Percentiles rank a stretch among this genome's conserved stretches.
phyloP scores from a whole-genome alignment of 2,329 filamentous ascomycete genomes.

The Tolypocladium pustulatum region DNA sequence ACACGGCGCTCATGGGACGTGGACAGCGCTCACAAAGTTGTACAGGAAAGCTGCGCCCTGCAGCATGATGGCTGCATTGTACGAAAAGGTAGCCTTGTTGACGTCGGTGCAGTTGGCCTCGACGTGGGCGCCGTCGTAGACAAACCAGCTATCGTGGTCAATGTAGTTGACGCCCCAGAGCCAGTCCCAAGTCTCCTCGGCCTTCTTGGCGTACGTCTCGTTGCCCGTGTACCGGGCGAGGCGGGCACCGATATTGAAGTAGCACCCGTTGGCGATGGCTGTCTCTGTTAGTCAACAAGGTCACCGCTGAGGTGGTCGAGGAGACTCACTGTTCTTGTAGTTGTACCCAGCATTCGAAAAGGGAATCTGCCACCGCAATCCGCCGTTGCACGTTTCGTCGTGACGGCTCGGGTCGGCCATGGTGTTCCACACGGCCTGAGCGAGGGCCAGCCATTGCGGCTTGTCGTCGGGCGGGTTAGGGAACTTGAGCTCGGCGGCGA shows the following conservation, averaged over 20 bases:
- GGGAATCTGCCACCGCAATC: slow-evolving; percentile 70
- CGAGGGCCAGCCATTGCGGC: slow-evolving; percentile 53
- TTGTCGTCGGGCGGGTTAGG: slow-evolving; percentile 43
- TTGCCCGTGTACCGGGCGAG: slow-evolving; percentile 63
- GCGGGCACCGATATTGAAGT: slow-evolving; percentile 57
- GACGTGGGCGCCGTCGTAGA: slow-evolving; percentile 54
- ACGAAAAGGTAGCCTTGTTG: slow-evolving; percentile 55
- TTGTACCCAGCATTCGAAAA: slow-evolving; percentile 64
- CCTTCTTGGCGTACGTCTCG: slow-evolving; percentile 51
- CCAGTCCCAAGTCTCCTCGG: slow-evolving; percentile 54
- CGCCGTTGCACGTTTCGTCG: slow-evolving; percentile 52
- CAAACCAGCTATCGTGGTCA: slow-evolving; percentile 45
- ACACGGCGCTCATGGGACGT: too few relatives aligned
- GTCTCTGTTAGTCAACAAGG: not conserved
- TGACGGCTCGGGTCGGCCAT: slow-evolving; percentile 52
- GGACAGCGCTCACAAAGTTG: slow-evolving; percentile 37
- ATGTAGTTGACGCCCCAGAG: slow-evolving; percentile 44
- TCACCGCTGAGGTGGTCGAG: not conserved
- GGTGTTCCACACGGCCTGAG: slow-evolving; percentile 59
- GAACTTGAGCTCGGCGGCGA: slow-evolving; percentile 55
- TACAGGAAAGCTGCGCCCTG: slow-evolving; percentile 60
- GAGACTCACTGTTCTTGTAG: slow-evolving; percentile 55
- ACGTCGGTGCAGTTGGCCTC: slow-evolving; percentile 48
- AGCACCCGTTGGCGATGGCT: slow-evolving; percentile 52
- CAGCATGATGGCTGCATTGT: slow-evolving; percentile 52